Evolutionary conservation across 345 rosid species (phyloP).

Genomic region (Aethionema arabicum): DNA sequence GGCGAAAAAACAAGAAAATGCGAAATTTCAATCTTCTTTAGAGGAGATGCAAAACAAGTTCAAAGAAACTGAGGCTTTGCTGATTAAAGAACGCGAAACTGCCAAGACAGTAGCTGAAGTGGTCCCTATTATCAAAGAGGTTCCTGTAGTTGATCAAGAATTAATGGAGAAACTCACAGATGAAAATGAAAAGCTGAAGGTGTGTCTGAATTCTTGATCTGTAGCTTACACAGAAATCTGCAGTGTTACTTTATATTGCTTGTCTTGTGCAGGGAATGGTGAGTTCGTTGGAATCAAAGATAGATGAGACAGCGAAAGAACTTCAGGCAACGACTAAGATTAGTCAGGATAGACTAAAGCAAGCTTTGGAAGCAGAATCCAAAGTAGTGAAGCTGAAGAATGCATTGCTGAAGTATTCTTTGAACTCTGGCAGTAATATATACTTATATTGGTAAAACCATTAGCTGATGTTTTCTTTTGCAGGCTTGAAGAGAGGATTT

Average conservation of each 20-base stretch:
- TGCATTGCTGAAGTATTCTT: slow-evolving; percentile 74
- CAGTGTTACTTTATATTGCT: slow-evolving; percentile 1
- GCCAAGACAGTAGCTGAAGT: slow-evolving; percentile 63
- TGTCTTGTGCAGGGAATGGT: slow-evolving; percentile 66
- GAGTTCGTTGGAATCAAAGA: slow-evolving; percentile 72
- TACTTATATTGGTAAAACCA: slow-evolving; percentile 9
- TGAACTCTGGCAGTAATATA: slow-evolving; percentile 21
- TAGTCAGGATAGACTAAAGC: slow-evolving; percentile 92
- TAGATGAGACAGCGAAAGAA: slow-evolving; percentile 86
- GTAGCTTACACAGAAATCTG: slow-evolving; percentile 3
- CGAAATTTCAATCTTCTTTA: slow-evolving; percentile 75
- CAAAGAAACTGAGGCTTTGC: slow-evolving; percentile 81
- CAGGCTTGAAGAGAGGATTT: slow-evolving; percentile 89
- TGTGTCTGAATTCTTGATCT: slow-evolving; percentile 34
- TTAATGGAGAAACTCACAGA: slow-evolving; percentile 69
- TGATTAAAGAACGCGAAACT: slow-evolving; percentile 71
- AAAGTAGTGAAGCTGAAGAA: slow-evolving; percentile 80
- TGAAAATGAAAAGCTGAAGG: slow-evolving; percentile 96
- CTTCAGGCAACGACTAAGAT: slow-evolving; percentile 72
- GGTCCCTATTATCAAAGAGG: slow-evolving; percentile 79
- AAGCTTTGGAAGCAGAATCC: slow-evolving; percentile 90
- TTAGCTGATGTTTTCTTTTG: slow-evolving; percentile 33
- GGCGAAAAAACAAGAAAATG: slow-evolving; percentile 86
- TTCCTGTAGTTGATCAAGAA: slow-evolving; percentile 73
- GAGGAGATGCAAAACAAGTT: slow-evolving; percentile 77